Base-by-base conservation (phyloP, 2,329 filamentous ascomycete species). In the Epichloe gansuensis region DNA sequence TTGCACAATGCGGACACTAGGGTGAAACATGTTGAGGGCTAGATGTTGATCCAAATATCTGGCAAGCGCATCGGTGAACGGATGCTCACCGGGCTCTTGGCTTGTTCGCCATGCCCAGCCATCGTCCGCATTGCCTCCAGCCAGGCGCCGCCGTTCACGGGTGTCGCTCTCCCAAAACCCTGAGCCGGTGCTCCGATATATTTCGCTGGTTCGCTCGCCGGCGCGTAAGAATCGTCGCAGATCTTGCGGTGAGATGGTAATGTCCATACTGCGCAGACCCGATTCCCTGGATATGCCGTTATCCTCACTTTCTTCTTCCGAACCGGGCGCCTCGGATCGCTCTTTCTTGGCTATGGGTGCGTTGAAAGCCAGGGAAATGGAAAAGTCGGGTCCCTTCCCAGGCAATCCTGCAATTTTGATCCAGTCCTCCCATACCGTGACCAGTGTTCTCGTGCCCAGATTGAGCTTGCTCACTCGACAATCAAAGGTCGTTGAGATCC, bases 1-100 rank as follows among this genome's bases (percentile, higher is more conserved):
- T 56, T 78, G 77, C 12, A 67, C 67, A 25, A 82, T 63, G 2
- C 71, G 66, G 3, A 81, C 77, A n/a, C 72, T 69, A 0, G 78
- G 75, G 57, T 81, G 77, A 52, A 77, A 76, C 56, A 82, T 58
- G 58, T 81, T 70, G 13, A 82, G 62, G 0, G 74, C 76, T 5
- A 81, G 66, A 55, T 81, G 77, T n/a, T 72, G 66, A 52, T 72
- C 63, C 6, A 81, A 55, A 52, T 82, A 81, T 5, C 60, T 60
- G 0, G 69, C 72, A 17, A 82, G 58, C 0, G 77, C 76, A 44
- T 75, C 68, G 0, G 70, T 74, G 55, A 82, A 81, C 0, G 77
- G 61, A 17, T 67, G 62, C 11, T 58, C 43, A 5, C 57, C 55
- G 1, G 51, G 48, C n/a, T 56, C 51, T 11, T 58, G 56, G 46